These are phyloP conservation scores for Kodamaea fukazawae DNA, from an alignment of 805 yeast species.

Conservation along the genomic window DNA sequence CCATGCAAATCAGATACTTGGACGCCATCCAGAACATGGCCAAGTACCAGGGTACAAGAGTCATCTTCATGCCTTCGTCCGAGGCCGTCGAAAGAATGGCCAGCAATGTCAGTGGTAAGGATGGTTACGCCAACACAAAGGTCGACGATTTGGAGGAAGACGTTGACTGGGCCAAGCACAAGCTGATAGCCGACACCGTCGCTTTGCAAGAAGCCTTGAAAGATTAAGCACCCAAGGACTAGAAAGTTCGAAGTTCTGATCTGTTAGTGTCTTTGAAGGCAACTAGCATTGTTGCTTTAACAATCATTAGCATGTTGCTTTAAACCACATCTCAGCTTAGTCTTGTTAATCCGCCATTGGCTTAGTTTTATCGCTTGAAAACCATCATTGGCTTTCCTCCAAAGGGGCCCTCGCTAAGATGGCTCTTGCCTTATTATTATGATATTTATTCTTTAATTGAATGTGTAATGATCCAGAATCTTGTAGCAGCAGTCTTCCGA, in stretches of 20 bases:
- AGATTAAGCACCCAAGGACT: not conserved
- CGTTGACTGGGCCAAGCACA: constrained; percentile 19
- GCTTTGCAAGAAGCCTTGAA: constrained; percentile 33
- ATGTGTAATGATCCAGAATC: not conserved
- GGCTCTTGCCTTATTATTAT: not conserved
- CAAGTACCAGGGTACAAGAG: constrained; percentile 57
- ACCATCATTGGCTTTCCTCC: too few species aligned
- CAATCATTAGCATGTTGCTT: too few species aligned
- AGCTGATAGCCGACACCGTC: constrained; percentile 21
- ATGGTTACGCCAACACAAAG: constrained; percentile 1
- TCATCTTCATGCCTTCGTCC: constrained; percentile 66
- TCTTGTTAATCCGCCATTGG: too few species aligned
- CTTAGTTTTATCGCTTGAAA: too few species aligned
- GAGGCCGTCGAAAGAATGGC: constrained; percentile 42
- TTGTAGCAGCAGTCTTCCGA: too few species aligned
- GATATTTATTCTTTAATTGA: not conserved
- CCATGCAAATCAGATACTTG: constrained; percentile 74
- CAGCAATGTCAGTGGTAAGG: constrained; percentile 17
- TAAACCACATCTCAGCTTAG: too few species aligned
- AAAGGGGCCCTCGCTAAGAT: too few species aligned
- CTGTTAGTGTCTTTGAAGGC: too few species aligned
- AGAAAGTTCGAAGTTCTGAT: too few species aligned
- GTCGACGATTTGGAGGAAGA: constrained; percentile 21
- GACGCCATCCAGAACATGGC: constrained; percentile 81
- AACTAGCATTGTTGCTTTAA: too few species aligned